phyloP scores from a whole-genome alignment of 805 yeast genomes.

The Pichia rugopelliculosa region DNA sequence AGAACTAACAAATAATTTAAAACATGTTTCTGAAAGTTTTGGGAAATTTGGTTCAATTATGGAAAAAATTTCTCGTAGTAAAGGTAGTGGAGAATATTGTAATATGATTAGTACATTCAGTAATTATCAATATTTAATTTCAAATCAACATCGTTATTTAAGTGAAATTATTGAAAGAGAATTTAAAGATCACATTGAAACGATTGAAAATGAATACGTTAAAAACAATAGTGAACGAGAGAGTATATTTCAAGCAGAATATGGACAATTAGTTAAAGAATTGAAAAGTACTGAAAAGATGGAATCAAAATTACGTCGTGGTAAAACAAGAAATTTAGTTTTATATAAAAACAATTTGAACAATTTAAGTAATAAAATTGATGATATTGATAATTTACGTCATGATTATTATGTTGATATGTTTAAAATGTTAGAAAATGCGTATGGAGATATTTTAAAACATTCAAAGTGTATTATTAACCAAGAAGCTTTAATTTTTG shows the following conservation, averaged over 20 bases:
- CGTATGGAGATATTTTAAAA: slow-evolving; percentile 36
- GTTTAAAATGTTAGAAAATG: slow-evolving; percentile 52
- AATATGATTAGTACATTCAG: slow-evolving; percentile 66
- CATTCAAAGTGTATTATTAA: slow-evolving; percentile 59
- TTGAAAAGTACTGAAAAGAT: slow-evolving; percentile 51
- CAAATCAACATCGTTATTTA: slow-evolving; percentile 71
- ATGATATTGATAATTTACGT: slow-evolving; percentile 69
- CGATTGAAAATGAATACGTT: slow-evolving; percentile 39
- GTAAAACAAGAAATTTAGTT: slow-evolving; percentile 56
- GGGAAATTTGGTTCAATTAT: slow-evolving; percentile 4
- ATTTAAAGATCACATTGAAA: slow-evolving; percentile 46
- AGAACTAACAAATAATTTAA: slow-evolving; percentile 59
- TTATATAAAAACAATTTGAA: slow-evolving; percentile 59
- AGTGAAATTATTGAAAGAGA: slow-evolving; percentile 47
- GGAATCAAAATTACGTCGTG: slow-evolving; percentile 53
- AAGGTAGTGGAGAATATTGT: slow-evolving; percentile 52
- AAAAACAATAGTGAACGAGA: slow-evolving; percentile 41
- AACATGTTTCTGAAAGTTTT: slow-evolving; percentile 41
- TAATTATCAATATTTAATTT: slow-evolving; percentile 67
- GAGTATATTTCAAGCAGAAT: slow-evolving; percentile 43
- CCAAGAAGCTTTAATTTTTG: slow-evolving; percentile 76
- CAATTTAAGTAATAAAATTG: slow-evolving; percentile 65
- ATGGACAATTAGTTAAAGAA: slow-evolving; percentile 43
- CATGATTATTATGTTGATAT: slow-evolving; percentile 66
- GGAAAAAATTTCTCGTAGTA: slow-evolving; percentile 35